These are phyloP conservation scores for Mangifera indica DNA, from an alignment of 345 rosid species.

Conservation along the genomic window DNA sequence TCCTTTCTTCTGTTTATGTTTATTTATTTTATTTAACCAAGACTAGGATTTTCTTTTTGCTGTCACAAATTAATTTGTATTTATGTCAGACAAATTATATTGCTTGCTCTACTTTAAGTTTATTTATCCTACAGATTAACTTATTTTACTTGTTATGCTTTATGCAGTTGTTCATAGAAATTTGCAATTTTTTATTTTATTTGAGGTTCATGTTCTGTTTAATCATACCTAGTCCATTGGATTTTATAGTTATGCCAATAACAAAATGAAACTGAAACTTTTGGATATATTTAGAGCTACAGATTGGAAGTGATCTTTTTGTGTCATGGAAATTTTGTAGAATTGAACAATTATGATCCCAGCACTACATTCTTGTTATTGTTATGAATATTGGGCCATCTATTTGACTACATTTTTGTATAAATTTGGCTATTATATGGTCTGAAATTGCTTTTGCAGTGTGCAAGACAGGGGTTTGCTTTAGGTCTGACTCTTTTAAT, in stretches of 20 bases:
- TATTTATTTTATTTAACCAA: too few species aligned
- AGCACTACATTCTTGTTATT: conserved; percentile 5
- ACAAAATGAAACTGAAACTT: background rate
- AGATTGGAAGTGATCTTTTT: background rate
- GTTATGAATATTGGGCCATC: background rate
- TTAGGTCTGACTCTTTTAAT: conserved; percentile 71
- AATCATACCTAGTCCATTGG: background rate
- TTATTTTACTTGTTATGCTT: background rate
- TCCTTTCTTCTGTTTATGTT: too few species aligned
- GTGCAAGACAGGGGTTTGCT: conserved; percentile 96
- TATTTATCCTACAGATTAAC: background rate
- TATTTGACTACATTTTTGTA: conserved; percentile 5
- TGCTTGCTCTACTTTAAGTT: background rate
- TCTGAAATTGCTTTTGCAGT: conserved; percentile 43
- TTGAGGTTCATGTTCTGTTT: conserved; percentile 1
- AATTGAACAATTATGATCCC: background rate
- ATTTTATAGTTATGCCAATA: background rate
- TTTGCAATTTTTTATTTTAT: background rate
- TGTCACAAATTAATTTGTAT: too few species aligned
- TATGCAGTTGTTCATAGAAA: background rate
- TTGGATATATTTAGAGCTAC: background rate
- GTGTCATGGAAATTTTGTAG: background rate
- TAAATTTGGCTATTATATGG: conserved; percentile 5
- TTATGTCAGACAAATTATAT: too few species aligned
- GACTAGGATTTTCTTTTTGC: too few species aligned